Percentiles rank a stretch among this genome's conserved stretches.
Conservation (phyloP, 345 rosid species). For the Salix suchowensis region DNA sequence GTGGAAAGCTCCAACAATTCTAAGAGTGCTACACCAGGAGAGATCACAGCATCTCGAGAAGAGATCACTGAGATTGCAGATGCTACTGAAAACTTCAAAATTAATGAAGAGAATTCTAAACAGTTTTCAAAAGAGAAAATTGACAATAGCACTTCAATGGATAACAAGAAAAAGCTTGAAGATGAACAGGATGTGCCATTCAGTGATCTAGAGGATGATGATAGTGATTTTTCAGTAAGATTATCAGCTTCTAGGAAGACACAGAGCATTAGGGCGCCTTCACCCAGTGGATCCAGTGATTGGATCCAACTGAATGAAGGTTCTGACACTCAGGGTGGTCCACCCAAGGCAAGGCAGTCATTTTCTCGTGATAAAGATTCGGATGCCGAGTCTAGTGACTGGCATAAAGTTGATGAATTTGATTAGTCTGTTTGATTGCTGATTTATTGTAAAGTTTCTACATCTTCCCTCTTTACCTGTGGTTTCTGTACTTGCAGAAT, state of each 20-base stretch:
- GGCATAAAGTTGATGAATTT: conserved; percentile 59
- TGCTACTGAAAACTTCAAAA: conserved; percentile 26
- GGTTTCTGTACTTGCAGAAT: neutral
- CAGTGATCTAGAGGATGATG: conserved; percentile 60
- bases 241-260: conserved; percentile 15
- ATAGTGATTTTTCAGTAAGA: conserved; percentile 28
- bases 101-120: conserved; percentile 32
- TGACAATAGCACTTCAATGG: conserved; percentile 20
- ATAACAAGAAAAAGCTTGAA: conserved; percentile 23
- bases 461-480: neutral
- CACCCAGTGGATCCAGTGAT: conserved; percentile 50
- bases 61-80: conserved; percentile 20
- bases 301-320: conserved; percentile 55
- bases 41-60: conserved; percentile 5
- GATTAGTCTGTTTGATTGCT: conserved; percentile 28
- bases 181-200: conserved; percentile 47
- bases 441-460: conserved; percentile 38
- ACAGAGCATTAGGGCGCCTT: conserved; percentile 20
- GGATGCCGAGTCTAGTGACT: conserved; percentile 61
- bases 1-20: conserved; percentile 14
- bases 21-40: conserved; percentile 15
- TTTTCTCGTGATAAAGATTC: conserved; percentile 50
- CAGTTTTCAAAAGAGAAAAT: conserved; percentile 42
- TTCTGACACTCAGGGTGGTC: conserved; percentile 21
- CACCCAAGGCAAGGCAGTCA: conserved; percentile 30